A percentile compares a stretch with the other conserved stretches of the same genome.
Evolutionary conservation across 1,284 basidiomycete species (phyloP).

Genomic region (Cystobasidium slooffiae): DNA sequence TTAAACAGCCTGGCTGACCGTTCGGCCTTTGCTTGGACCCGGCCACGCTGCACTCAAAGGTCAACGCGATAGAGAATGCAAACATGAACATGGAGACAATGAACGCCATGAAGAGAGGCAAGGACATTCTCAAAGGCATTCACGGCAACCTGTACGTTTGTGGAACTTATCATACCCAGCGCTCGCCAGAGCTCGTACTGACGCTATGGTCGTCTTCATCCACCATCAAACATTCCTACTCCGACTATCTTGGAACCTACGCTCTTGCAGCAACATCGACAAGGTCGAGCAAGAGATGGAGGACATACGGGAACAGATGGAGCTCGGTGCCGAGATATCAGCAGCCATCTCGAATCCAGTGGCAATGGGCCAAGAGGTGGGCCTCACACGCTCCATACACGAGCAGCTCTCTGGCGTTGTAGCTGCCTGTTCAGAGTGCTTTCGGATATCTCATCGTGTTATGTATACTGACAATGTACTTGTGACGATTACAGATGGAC

Average conservation of each 20-base stretch:
- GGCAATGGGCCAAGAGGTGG: slow-evolving; percentile 66
- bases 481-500: slow-evolving; percentile 45
- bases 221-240: not conserved
- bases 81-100: slow-evolving; percentile 99
- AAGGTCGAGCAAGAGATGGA: slow-evolving; percentile 93
- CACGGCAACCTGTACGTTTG: slow-evolving; percentile 81
- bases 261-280: slow-evolving; percentile 71
- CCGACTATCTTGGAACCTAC: not conserved
- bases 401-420: not conserved
- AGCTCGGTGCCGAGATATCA: slow-evolving; percentile 92
- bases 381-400: not conserved
- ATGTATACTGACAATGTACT: slow-evolving; percentile 45
- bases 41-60: slow-evolving; percentile 53
- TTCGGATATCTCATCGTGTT: slow-evolving; percentile 70
- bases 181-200: slow-evolving; percentile 23
- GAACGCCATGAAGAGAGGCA: slow-evolving; percentile 95
- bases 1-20: slow-evolving; percentile 9
- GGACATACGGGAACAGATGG: slow-evolving; percentile 87
- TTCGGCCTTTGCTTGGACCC: not conserved
- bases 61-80: slow-evolving; percentile 95
- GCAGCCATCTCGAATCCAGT: slow-evolving; percentile 87
- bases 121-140: slow-evolving; percentile 87
- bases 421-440: not conserved
- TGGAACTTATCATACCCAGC: slow-evolving; percentile 49
- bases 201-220: slow-evolving; percentile 8